Evolutionary conservation across 2,329 filamentous ascomycete species (phyloP), one percentile per base, ranked within the genome.

Genomic region (Hymenoscyphus repandus): DNA sequence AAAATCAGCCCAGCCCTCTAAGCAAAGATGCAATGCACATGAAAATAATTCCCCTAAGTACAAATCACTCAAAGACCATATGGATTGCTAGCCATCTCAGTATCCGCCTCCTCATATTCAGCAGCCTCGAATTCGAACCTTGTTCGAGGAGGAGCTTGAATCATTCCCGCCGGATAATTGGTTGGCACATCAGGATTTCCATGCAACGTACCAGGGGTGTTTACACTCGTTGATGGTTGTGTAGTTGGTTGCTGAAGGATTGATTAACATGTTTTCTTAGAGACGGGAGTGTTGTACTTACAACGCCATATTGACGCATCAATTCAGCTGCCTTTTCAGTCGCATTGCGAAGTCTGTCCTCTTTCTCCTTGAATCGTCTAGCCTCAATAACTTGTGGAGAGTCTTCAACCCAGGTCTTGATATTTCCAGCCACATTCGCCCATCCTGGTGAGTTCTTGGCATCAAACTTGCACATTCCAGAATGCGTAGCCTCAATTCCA

Each of bases 401-500:
- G 22, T 63, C 60, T 33, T 60, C 30, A 10, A 55, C 58, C 63
- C 65, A 67, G 18, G 53, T 50, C 38, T 62, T 65, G 13, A 67
- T 51, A 10, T 58, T 64, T 1, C 59, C 61, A 6, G 64, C 61
- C 32, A 67, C 57, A 47, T 64, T 66, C 22, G 61, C 51, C 47
- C 63, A 91, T 0, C 87, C 87, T 0, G 86, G 83, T 0, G 86
- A 77, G 54, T 74, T 78, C 44, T 75, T 73, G 55, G 76, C 77
- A 18, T 80, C 75, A 53, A 88, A 89, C 62, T 88, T 88, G 72
- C 83, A 86, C 81, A 89, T 88, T 39, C 75, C 73, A 1, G 79
- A 81, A 62, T 88, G 85, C n/a, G 79, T 80, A 6, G 83, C 82
- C 58, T 88, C 84, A 52, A 89, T 86, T n/a, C 85, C 84, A 66